Evolutionary conservation across 768 basidiomycete genomes (phyloP), one percentile per base, ranked within the genome.

Genomic region (Hypholoma fasciculare): DNA sequence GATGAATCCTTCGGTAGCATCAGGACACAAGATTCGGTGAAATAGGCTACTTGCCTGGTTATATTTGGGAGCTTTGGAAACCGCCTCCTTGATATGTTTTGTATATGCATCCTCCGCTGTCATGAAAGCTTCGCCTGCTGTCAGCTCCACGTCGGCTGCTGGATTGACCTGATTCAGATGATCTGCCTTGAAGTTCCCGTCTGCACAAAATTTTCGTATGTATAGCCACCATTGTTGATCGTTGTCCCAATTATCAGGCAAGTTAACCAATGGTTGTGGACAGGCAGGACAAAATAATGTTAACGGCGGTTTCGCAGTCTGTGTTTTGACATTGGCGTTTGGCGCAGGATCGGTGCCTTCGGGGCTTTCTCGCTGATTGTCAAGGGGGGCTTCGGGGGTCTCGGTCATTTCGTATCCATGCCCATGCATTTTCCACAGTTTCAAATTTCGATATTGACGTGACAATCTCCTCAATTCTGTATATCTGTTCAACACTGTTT

Each of bases 131-230:
- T 64, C 57, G 0, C 73, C 73, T 50, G 71, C 62, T 1, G 60
- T 63, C 1, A 74, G 60, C 4, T 49, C 47, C 2, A 73, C 64
- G 63, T 73, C 69, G 7, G 54, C 56, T 4, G 60, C 49, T 3
- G 66, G 63, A 7, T 61, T 56, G 26, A 63, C 61, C 63, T 69
- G 67, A n/a, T 62, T 63, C 20, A 67, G 49, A 27, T 70, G 68
- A 34, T 70, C 62, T 0, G 65, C 61, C 9, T 65, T 65, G 59
- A 73, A 73, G 36, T 70, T 72, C 19, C 71, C 70, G 60, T 71
- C 67, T 5, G 49, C 59, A 1, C 66, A 64, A 11, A 68, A 49
- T 17, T 56, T 55, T 2, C 65, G 56, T 3, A 49, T 56, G 26
- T 60, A 62, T 12, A 67, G 27, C 16, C 60, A 59, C 56, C 30